Conservation (phyloP, 2,329 filamentous ascomycete species). For the Fusarium temperatum region DNA sequence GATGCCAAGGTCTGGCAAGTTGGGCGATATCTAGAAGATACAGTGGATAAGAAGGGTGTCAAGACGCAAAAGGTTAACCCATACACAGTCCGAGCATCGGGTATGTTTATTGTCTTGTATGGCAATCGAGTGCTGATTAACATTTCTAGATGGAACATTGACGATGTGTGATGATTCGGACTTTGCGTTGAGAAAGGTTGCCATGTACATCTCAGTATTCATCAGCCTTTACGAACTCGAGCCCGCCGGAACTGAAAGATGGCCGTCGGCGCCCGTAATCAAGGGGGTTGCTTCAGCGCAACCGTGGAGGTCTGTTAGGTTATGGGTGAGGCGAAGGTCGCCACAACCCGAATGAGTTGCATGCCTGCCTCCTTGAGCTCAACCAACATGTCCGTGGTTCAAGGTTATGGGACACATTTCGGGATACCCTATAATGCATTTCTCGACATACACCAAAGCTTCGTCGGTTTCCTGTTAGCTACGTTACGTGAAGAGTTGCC, state of each 20-base stretch:
- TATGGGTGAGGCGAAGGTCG: slow-evolving; percentile 47
- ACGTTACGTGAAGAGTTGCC: background rate
- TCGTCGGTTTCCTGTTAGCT: background rate
- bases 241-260: slow-evolving; percentile 41
- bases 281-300: slow-evolving; percentile 42
- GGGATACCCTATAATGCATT: background rate
- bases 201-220: slow-evolving; percentile 48
- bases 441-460: background rate
- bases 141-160: slow-evolving; percentile 42
- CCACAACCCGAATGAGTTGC: slow-evolving; percentile 1
- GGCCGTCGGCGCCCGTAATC: slow-evolving; percentile 39
- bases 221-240: slow-evolving; percentile 50
- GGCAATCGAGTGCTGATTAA: slow-evolving; percentile 14
- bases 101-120: slow-evolving; percentile 35
- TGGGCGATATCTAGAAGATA: slow-evolving; percentile 46
- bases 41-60: slow-evolving; percentile 36
- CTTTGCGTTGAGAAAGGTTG: slow-evolving; percentile 47
- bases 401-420: background rate
- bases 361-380: background rate
- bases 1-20: slow-evolving; percentile 49
- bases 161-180: slow-evolving; percentile 47
- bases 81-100: slow-evolving; percentile 46
- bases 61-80: slow-evolving; percentile 34
- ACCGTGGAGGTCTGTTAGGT: slow-evolving; percentile 41
- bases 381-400: background rate